Evolutionary conservation across 768 basidiomycete species (phyloP).

Genomic region (Amanita muscaria): DNA sequence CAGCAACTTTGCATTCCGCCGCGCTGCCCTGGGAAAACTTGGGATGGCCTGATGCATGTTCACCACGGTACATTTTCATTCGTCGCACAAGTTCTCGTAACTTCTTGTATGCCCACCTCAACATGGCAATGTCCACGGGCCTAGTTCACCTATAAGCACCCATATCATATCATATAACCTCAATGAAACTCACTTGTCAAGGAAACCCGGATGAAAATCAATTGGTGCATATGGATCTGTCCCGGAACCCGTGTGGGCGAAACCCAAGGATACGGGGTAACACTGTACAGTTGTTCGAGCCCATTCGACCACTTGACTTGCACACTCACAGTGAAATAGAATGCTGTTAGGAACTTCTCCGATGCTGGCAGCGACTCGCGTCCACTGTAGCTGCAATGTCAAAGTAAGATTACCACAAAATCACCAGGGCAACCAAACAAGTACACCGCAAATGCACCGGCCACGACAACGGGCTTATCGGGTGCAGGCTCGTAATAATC

Average conservation of each 20-base stretch:
- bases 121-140: slow-evolving; percentile 33
- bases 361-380: slow-evolving; percentile 12
- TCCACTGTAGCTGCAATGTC: slow-evolving; percentile 13
- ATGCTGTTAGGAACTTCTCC: slow-evolving; percentile 20
- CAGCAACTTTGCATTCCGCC: slow-evolving; percentile 17
- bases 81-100: slow-evolving; percentile 46
- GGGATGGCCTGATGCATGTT: slow-evolving; percentile 27
- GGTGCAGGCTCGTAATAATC: slow-evolving; percentile 38
- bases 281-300: slow-evolving; percentile 20
- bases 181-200: no score
- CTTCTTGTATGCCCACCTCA: slow-evolving; percentile 49
- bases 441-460: slow-evolving; percentile 35
- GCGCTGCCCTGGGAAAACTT: slow-evolving; percentile 26
- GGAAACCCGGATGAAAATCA: slow-evolving; percentile 41
- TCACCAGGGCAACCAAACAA: no score
- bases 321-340: slow-evolving; percentile 15
- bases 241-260: slow-evolving; percentile 38
- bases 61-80: slow-evolving; percentile 37
- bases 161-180: slow-evolving; percentile 35
- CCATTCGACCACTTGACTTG: neutral
- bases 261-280: slow-evolving; percentile 42
- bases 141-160: slow-evolving; percentile 22
- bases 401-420: no score
- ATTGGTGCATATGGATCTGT: slow-evolving; percentile 31
- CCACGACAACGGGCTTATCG: slow-evolving; percentile 46